These are phyloP conservation scores for Floccularia luteovirens DNA, from an alignment of 768 basidiomycete genomes.

Conservation along the genomic window DNA sequence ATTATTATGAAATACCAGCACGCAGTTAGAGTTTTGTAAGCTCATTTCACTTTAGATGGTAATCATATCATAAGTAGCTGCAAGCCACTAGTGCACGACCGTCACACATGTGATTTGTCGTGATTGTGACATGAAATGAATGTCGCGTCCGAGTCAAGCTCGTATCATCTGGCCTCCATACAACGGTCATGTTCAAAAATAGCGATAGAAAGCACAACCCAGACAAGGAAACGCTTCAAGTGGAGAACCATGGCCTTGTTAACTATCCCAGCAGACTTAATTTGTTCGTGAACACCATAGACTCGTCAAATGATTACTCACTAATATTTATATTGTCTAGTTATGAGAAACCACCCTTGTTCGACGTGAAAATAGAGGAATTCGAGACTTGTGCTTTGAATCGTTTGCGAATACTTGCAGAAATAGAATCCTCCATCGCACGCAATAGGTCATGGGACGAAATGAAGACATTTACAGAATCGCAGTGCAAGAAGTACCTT, in stretches of 20 bases:
- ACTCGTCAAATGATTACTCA: neutral
- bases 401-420: conserved; percentile 78
- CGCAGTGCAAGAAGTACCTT: conserved; percentile 70
- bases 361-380: conserved; percentile 90
- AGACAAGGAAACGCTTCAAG: conserved; percentile 9
- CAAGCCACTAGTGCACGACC: too few species aligned
- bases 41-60: too few species aligned
- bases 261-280: conserved; percentile 67
- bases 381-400: conserved; percentile 91
- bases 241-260: conserved; percentile 22
- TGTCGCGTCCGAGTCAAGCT: neutral
- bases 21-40: too few species aligned
- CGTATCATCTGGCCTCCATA: neutral
- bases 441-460: conserved; percentile 82
- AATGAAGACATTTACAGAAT: conserved; percentile 50
- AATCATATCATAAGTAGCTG: too few species aligned
- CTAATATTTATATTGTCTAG: conserved; percentile 28
- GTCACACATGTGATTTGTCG: conserved; percentile 1
- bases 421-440: conserved; percentile 84
- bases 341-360: conserved; percentile 79
- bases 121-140: neutral
- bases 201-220: conserved; percentile 1
- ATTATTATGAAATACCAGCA: too few species aligned
- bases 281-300: conserved; percentile 46
- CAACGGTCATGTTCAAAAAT: conserved; percentile 6